Evolutionary conservation across 2,329 filamentous ascomycete genomes (phyloP), one percentile per base, ranked within the genome.

Genomic region (Cladorrhinum sp.): DNA sequence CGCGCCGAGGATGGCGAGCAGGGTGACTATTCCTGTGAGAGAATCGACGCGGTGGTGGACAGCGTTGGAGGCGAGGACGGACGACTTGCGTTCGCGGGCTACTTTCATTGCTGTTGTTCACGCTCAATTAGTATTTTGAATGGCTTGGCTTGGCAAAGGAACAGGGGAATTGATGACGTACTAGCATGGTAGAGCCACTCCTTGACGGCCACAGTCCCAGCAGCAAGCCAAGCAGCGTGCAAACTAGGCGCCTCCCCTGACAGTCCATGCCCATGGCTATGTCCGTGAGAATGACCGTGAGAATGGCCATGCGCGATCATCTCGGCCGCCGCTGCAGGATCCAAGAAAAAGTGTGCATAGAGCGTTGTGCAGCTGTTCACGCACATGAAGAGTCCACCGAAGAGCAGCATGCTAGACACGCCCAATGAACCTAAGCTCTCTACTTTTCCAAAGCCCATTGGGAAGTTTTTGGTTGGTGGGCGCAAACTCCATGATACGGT

Each of bases 101-200:
- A 99, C 86, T 79, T 97, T 98, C 88, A 98, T 96, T 55, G 92
- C 91, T 96, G 68, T 27, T 58, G 56, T 60, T 41, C 32, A 52
- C 3, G 27, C 25, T 24, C 5, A n/a, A 8, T 32, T 45, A 45
- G 32, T 12, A 48, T n/a, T n/a, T n/a, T 50, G 25, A 24, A 53
- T 56, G 10, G 16, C 69, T 75, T 65, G 76, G 70, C 61, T 65
- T 24, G 13, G 29, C 13, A 10, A 24, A 56, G 18, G 52, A 10
- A 9, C 53, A 38, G 13, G 32, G 25, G 36, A 9, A 27, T n/a
- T 22, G 8, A n/a, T 32, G n/a, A 85, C 90, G 81, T 86, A 95
- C 93, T 99, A 65, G 93, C 92, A 79, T 90, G 88, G 73, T 98
- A 99, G 24, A 99, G 80, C 91, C 93, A 99, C 76, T 99, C 95